A percentile compares a stretch with the other conserved stretches of the same genome.
Evolutionary conservation across 345 rosid genomes (phyloP).

Genomic region (Garcia nutans): DNA sequence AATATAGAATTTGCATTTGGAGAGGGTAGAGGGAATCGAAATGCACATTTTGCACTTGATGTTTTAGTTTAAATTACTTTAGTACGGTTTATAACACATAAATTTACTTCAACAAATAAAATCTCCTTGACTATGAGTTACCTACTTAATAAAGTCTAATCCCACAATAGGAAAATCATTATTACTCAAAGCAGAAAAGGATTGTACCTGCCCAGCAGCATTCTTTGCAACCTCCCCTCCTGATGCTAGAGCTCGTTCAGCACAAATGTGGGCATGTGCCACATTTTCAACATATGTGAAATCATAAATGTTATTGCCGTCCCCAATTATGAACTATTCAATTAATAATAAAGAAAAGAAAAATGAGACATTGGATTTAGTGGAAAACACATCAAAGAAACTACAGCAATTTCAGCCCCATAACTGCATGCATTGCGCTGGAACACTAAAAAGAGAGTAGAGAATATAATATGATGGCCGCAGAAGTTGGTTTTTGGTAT

Average conservation of each 20-base stretch:
- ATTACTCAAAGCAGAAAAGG: conserved; percentile 17
- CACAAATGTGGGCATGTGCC: conserved; percentile 92
- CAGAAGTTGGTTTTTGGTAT: conserved; percentile 1
- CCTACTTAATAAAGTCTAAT: not conserved
- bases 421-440: not conserved
- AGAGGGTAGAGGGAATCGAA: not conserved
- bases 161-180: not conserved
- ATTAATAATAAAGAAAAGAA: not conserved
- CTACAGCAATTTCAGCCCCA: not conserved
- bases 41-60: not conserved
- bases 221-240: conserved; percentile 61
- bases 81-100: not conserved
- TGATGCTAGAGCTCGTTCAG: conserved; percentile 91
- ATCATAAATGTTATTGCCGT: conserved; percentile 76
- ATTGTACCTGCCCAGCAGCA: conserved; percentile 84
- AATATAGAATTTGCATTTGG: not conserved
- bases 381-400: not conserved
- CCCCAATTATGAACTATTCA: conserved; percentile 84
- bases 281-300: conserved; percentile 93
- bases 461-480: not conserved
- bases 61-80: conserved; percentile 3
- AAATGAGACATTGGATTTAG: not conserved
- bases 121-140: not conserved
- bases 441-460: not conserved
- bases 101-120: not conserved